Conservation (phyloP, 768 basidiomycete genomes). For the Pleurotus platypus region DNA sequence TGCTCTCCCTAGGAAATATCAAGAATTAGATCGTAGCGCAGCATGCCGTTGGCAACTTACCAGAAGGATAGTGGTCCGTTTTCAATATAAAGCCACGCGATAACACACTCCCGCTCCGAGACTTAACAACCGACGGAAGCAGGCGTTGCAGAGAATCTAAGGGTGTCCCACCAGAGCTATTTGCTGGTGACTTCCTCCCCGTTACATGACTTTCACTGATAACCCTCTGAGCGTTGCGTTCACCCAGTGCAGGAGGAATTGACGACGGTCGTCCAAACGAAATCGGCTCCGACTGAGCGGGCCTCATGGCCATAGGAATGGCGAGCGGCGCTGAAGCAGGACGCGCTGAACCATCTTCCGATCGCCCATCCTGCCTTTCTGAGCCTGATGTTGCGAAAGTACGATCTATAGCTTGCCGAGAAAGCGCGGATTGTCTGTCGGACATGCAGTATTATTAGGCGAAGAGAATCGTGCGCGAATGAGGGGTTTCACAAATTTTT, state of each 20-base stretch:
- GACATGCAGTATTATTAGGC: neutral
- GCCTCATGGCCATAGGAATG: neutral
- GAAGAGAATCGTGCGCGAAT: no score
- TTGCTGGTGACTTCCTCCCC: constrained; percentile 11
- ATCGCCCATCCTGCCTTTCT: neutral
- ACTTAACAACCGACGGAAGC: constrained; percentile 75
- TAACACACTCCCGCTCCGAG: constrained; percentile 78
- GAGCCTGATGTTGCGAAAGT: neutral
- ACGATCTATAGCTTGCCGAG: neutral
- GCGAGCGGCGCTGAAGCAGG: neutral
- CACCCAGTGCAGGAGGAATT: constrained; percentile 14
- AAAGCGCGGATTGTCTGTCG: neutral
- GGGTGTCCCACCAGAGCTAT: constrained; percentile 20
- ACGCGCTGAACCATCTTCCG: neutral
- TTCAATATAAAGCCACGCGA: constrained; percentile 91
- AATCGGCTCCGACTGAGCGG: neutral
- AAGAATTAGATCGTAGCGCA: neutral
- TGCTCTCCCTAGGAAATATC: constrained; percentile 59
- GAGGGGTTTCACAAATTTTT: no score
- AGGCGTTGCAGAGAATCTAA: constrained; percentile 66
- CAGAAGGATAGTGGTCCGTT: constrained; percentile 85
- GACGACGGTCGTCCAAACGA: constrained; percentile 14
- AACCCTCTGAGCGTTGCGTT: neutral
- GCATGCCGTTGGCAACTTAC: constrained; percentile 26
- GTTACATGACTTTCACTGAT: constrained; percentile 6